These are phyloP conservation scores for Sequoiadendron giganteum DNA, from an alignment of 75 land plant species.

Conservation along the genomic window DNA sequence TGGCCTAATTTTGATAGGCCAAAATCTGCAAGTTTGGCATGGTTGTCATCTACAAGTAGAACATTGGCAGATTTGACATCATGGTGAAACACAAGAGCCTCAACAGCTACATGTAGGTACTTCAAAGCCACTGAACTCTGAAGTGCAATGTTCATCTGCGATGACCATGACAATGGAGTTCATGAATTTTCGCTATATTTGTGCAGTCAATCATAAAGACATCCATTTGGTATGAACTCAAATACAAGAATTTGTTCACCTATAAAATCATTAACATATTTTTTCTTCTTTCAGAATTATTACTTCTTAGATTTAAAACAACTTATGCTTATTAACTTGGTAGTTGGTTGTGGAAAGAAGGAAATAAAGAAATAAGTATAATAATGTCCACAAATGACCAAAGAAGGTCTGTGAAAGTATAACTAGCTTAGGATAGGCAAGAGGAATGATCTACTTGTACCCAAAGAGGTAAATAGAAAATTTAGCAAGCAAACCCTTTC, in stretches of 20 bases:
- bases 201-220: slow-evolving; percentile 31
- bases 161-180: slow-evolving; percentile 21
- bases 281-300: not conserved
- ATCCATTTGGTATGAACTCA: slow-evolving; percentile 33
- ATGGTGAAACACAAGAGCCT: slow-evolving; percentile 28
- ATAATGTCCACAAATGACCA: too few relatives aligned
- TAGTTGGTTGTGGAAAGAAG: too few relatives aligned
- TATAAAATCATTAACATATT: not conserved
- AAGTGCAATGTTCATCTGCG: slow-evolving; percentile 24
- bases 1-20: slow-evolving; percentile 48
- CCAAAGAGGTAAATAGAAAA: too few relatives aligned
- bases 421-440: too few relatives aligned
- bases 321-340: too few relatives aligned
- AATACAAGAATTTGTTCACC: too few relatives aligned
- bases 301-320: too few relatives aligned
- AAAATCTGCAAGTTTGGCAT: slow-evolving; percentile 58
- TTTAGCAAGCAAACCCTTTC: too few relatives aligned
- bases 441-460: too few relatives aligned
- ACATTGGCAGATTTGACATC: slow-evolving; percentile 44
- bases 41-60: slow-evolving; percentile 26
- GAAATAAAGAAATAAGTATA: too few relatives aligned
- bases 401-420: too few relatives aligned
- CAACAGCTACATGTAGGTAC: slow-evolving; percentile 27
- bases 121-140: slow-evolving; percentile 26
- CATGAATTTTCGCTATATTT: slow-evolving; percentile 12